A percentile compares a stretch with the other conserved stretches of the same genome.
These are phyloP conservation scores for Phlebiopsis gigantea DNA, from an alignment of 768 basidiomycete species.

Conservation along the genomic window DNA sequence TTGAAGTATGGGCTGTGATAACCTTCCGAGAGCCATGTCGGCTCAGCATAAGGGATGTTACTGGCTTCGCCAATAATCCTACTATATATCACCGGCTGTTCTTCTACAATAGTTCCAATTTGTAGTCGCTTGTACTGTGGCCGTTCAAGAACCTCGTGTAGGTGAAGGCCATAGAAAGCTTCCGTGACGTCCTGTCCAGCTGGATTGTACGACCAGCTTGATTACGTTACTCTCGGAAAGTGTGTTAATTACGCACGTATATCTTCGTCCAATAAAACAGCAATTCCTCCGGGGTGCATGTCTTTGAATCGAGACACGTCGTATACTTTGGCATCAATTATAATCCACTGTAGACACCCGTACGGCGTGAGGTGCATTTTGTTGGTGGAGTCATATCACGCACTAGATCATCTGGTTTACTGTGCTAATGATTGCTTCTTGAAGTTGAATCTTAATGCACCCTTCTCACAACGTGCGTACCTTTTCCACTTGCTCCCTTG, in stretches of 20 bases:
- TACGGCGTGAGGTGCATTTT: neutral
- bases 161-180: slow-evolving; percentile 81
- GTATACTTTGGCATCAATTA: slow-evolving; percentile 81
- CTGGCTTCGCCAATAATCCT: slow-evolving; percentile 59
- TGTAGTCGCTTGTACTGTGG: slow-evolving; percentile 67
- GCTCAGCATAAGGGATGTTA: slow-evolving; percentile 79
- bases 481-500: slow-evolving; percentile 69
- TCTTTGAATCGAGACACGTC: slow-evolving; percentile 75
- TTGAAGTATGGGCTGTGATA: slow-evolving; percentile 76
- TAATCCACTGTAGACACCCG: slow-evolving; percentile 59
- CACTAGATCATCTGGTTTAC: slow-evolving; percentile 71
- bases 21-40: slow-evolving; percentile 68
- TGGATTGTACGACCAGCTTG: slow-evolving; percentile 7
- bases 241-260: slow-evolving; percentile 46
- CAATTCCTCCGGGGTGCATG: slow-evolving; percentile 79
- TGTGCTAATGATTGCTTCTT: slow-evolving; percentile 48
- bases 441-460: neutral
- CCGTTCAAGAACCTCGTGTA: slow-evolving; percentile 70
- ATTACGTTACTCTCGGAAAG: neutral
- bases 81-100: slow-evolving; percentile 54
- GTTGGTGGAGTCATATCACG: slow-evolving; percentile 16
- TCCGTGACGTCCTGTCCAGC: slow-evolving; percentile 80
- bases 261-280: slow-evolving; percentile 71
- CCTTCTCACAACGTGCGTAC: slow-evolving; percentile 31
- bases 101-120: slow-evolving; percentile 61